Base-by-base conservation (phyloP, 2,329 filamentous ascomycete species). In the Fusarium austroafricanum region DNA sequence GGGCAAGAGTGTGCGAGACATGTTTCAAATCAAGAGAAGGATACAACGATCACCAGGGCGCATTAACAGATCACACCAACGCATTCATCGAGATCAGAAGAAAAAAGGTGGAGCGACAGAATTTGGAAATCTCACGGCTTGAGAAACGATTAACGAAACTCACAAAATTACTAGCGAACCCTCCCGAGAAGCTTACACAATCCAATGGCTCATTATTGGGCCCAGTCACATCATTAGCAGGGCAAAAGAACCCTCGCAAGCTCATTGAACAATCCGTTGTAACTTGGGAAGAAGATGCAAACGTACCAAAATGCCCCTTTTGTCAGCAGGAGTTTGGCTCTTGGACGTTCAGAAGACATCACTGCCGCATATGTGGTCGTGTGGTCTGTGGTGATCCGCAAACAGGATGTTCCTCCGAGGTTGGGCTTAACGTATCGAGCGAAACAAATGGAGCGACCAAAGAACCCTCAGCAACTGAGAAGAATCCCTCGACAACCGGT, bases 1-100 rank as follows among this genome's bases (percentile, higher is more conserved):
- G 96, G 96, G 97, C 93, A 72, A 84, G 96, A 51, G 95, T 98
- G 3, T 99, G 96, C 76, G 96, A 99, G 82, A 98, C 96, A n/a
- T 99, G 96, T 80, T 99, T 96, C 82, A 98, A 97, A 81, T 97
- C 94, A 51, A 88, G 96, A 73, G 93, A 94, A 26, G 96, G 96
- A 5, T 99, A 99, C 79, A 97, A 96, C 76, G 94, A 99, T 74
- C 91, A 95, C 72, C 87, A 86, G 55, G 92, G 94, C 1, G 78
- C 90, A 3, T 83, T 89, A 58, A 83, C 89, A 61, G 90, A 97
- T 72, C 91, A 94, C 72, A 94, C 88, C 5, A 81, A 83, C n/a
- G 81, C 83, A 5, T 97, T 99, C 72, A 80, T 84, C 14, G 84
- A 85, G 5, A 85, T 91, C n/a, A 84, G 96, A 60, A 87, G 90